Conservation (phyloP, 176 grass and related monocot species). For the Phoenix dactylifera region DNA sequence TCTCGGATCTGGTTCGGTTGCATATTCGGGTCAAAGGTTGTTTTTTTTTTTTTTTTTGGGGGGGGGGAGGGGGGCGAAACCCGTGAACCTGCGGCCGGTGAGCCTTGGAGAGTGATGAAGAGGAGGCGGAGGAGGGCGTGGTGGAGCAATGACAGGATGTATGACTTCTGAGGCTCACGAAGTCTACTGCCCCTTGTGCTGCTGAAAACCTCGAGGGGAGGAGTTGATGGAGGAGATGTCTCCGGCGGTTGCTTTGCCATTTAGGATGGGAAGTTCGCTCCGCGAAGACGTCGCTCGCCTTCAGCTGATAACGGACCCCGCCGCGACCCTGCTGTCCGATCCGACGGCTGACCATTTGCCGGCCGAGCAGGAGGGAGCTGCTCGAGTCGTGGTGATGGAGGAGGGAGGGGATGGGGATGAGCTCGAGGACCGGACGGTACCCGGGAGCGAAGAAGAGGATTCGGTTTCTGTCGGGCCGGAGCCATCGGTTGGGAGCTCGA, state of each 20-base stretch:
- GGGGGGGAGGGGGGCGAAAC: not conserved
- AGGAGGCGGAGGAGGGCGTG: not conserved
- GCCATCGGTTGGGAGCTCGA: no score
- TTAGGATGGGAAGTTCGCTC: not conserved
- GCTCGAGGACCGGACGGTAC: no score
- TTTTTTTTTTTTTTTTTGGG: no score
- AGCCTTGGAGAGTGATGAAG: slow-evolving; percentile 8
- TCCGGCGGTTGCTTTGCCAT: slow-evolving; percentile 21
- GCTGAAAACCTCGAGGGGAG: not conserved
- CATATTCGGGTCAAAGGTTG: not conserved
- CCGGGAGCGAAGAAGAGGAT: no score
- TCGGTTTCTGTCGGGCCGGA: no score
- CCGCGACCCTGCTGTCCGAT: not conserved
- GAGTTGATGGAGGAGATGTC: slow-evolving; percentile 48
- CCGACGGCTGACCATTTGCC: slow-evolving; percentile 23
- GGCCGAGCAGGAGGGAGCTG: slow-evolving; percentile 1
- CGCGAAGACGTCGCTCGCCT: slow-evolving; percentile 6
- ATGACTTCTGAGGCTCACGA: not conserved
- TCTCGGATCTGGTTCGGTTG: slow-evolving; percentile 4
- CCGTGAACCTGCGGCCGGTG: not conserved
- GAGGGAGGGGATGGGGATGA: slow-evolving; percentile 9
- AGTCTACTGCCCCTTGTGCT: no score
- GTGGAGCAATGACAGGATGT: not conserved
- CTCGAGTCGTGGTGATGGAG: slow-evolving; percentile 18
- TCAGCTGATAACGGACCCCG: slow-evolving; percentile 30